Evolutionary conservation across 176 grass and related monocot species (phyloP).

Genomic region (Triticum timopheevii): DNA sequence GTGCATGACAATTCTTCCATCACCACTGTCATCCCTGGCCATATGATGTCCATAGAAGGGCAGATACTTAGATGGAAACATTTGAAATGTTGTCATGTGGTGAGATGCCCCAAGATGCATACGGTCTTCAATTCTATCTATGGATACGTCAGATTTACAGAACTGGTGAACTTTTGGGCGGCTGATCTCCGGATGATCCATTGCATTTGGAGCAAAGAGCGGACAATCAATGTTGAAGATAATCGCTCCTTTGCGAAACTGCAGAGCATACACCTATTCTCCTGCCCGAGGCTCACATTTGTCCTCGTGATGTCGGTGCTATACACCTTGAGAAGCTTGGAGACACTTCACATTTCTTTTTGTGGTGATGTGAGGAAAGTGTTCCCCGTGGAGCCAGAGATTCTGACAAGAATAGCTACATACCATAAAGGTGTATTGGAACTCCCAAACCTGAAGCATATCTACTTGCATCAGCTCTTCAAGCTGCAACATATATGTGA

Average conservation of each 20-base stretch:
- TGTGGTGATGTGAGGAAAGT: not conserved
- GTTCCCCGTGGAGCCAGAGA: not conserved
- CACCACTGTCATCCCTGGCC: not conserved
- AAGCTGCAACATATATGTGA: not conserved
- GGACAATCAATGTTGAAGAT: too few relatives aligned
- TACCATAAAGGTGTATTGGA: not conserved
- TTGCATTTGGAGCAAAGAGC: too few relatives aligned
- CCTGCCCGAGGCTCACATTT: not conserved
- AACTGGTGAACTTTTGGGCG: too few relatives aligned
- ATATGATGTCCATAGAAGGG: not conserved
- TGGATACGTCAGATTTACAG: accelerated
- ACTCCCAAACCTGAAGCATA: constrained; percentile 11
- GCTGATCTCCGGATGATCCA: too few relatives aligned
- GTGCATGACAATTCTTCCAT: not conserved
- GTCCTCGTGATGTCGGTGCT: too few relatives aligned
- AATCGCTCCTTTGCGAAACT: not conserved
- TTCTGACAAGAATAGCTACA: too few relatives aligned
- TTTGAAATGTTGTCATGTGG: too few relatives aligned
- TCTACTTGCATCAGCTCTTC: not conserved
- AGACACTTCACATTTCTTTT: too few relatives aligned
- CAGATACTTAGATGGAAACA: too few relatives aligned
- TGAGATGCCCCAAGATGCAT: not conserved
- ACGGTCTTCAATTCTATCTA: not conserved
- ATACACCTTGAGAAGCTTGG: too few relatives aligned
- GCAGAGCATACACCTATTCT: not conserved